These are phyloP conservation scores for Laburnicola sp. DNA, from an alignment of 2,329 filamentous ascomycete genomes.

Conservation along the genomic window DNA sequence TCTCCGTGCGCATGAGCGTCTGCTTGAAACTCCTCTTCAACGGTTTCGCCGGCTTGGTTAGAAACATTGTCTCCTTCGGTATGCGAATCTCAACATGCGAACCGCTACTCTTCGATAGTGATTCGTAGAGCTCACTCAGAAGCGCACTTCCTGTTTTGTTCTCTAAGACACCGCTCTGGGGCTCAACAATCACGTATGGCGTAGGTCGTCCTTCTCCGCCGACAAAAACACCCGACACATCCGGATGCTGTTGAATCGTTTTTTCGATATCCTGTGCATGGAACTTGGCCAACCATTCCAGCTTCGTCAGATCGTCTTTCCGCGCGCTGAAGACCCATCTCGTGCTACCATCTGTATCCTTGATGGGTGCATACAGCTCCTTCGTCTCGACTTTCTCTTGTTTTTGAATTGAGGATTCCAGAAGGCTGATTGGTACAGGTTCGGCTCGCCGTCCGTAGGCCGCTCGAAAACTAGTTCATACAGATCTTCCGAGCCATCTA, in stretches of 20 bases:
- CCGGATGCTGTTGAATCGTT: constrained; percentile 16
- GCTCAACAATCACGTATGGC: constrained; percentile 24
- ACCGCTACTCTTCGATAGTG: constrained; percentile 8
- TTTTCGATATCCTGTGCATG: constrained; percentile 21
- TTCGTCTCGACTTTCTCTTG: constrained; percentile 38
- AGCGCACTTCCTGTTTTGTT: constrained; percentile 10
- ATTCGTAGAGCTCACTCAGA: constrained; percentile 14
- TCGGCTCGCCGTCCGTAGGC: constrained; percentile 22
- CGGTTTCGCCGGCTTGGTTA: constrained; percentile 18
- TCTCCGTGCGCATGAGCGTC: constrained; percentile 17
- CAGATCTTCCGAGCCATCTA: constrained; percentile 25
- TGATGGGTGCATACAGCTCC: constrained; percentile 41
- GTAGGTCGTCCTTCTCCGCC: constrained; percentile 21
- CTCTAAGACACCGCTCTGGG: constrained; percentile 13
- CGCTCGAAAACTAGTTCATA: constrained; percentile 43
- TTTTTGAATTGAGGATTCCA: constrained; percentile 26
- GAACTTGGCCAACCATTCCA: constrained; percentile 24
- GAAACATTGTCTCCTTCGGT: constrained; percentile 19
- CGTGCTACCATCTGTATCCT: constrained; percentile 20
- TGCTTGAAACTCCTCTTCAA: constrained; percentile 20
- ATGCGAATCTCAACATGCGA: constrained; percentile 15
- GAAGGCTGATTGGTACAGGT: constrained; percentile 37
- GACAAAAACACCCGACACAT: constrained; percentile 16
- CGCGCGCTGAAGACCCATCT: constrained; percentile 21
- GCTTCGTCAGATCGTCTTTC: constrained; percentile 29